Evolutionary conservation across 768 basidiomycete genomes (phyloP), one percentile per base, ranked within the genome.

Genomic region (Pulveroboletus sp.): DNA sequence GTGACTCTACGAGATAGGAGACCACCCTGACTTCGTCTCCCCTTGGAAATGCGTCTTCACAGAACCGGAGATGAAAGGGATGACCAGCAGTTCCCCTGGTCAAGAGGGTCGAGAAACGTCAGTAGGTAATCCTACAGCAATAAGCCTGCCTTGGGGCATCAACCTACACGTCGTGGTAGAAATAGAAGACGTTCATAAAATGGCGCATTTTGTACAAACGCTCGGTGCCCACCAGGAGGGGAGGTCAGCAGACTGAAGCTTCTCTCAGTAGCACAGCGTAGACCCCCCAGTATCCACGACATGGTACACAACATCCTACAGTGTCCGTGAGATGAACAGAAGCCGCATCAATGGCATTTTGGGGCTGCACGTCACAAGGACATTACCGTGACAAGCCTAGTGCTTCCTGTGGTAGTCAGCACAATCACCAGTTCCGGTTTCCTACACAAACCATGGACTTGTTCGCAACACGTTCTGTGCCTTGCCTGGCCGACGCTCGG

Each of bases 11-110:
- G 35, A 43, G 49, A 52, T 49, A 51, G 40, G 49, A 43, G 32
- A 49, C 28, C 44, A 51, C 52, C 39, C 52, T 55, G 21, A 43
- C 60, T 39, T 54, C 6, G 17, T 49, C 50, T 40, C 18, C 27
- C 37, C 51, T 52, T 51, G 52, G 40, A 52, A 52, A 62, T 57
- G 44, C 21, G 24, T 47, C 51, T 35, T 57, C 55, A 8, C 54
- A 54, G 39, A 32, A 24, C 44, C 61, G 62, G 62, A 63, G 52
- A 63, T 63, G 62, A 63, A 62, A 27, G 54, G 21, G 49, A 60
- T 24, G 7, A 33, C 24, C 35, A 51, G 26, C 37, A 18, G 15
- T 14, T 21, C 15, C 43, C 58, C 39, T 48, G 12, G 57, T 48
- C 39, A 10, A 39, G 43, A 38, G 42, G 28, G 42, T 21, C 44